phyloP scores from a whole-genome alignment of 2,329 filamentous ascomycete species.

The Davidsoniella virescens region DNA sequence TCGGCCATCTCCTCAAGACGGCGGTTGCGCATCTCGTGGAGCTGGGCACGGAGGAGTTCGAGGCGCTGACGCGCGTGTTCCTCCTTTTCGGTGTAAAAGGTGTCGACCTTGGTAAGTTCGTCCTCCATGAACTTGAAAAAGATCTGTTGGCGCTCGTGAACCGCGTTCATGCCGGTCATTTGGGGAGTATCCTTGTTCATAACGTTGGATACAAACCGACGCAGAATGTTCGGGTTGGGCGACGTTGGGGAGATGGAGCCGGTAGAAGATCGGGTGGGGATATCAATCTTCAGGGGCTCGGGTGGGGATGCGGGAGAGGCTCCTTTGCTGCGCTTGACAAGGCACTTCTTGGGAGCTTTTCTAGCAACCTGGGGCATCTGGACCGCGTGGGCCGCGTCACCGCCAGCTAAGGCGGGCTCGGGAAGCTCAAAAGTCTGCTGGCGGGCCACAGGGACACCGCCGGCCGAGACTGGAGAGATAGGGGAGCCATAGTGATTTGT shows the following conservation, averaged over 20 bases:
- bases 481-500: background rate
- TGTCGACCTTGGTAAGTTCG: constrained; percentile 81
- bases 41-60: constrained; percentile 56
- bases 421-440: constrained; percentile 32
- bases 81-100: constrained; percentile 79
- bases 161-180: constrained; percentile 36
- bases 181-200: constrained; percentile 17
- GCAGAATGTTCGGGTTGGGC: constrained; percentile 18
- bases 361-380: background rate
- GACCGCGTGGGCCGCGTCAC: constrained; percentile 4
- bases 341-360: background rate
- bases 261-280: too few relatives aligned
- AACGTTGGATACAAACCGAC: constrained; percentile 22
- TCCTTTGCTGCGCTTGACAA: constrained; percentile 5
- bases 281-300: background rate
- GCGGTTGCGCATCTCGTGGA: constrained; percentile 83
- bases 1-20: constrained; percentile 54
- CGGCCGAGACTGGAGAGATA: background rate
- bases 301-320: background rate
- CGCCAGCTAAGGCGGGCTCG: constrained; percentile 31
- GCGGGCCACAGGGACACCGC: constrained; percentile 11
- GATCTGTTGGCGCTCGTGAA: constrained; percentile 61
- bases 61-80: constrained; percentile 64
- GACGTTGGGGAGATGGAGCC: constrained; percentile 12
- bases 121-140: constrained; percentile 75